Percentiles rank a stretch among this genome's conserved stretches.
Conservation (phyloP, 805 yeast species). For the Candida palmyrensis region DNA sequence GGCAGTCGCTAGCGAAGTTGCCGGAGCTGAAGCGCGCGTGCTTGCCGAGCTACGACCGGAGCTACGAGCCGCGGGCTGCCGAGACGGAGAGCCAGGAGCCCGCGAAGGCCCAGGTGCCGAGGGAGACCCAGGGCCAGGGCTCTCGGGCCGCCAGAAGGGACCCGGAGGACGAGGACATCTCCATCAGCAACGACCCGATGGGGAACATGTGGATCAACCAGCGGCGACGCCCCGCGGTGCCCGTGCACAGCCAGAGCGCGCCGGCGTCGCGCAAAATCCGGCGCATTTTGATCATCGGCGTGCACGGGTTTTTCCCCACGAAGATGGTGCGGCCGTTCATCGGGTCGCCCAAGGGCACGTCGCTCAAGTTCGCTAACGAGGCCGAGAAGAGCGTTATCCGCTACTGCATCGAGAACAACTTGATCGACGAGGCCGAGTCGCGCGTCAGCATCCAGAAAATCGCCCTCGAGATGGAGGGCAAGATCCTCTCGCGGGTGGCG, state of each 20-base stretch:
- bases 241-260: constrained; percentile 23
- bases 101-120: no score
- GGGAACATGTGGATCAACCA: constrained; percentile 38
- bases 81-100: constrained; percentile 5
- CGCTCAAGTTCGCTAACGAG: constrained; percentile 82
- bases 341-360: constrained; percentile 97
- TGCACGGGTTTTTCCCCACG: constrained; percentile 95
- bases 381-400: constrained; percentile 74
- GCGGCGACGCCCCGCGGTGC: constrained; percentile 11
- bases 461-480: constrained; percentile 92
- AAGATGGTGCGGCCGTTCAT: constrained; percentile 77
- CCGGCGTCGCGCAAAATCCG: constrained; percentile 35
- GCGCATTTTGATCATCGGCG: constrained; percentile 79
- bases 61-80: constrained; percentile 9
- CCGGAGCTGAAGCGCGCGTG: constrained; percentile 36
- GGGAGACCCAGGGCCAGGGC: constrained; percentile 15
- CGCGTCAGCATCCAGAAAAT: constrained; percentile 68
- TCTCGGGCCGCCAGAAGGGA: constrained; percentile 25
- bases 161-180: constrained; percentile 23
- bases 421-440: constrained; percentile 28
- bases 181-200: constrained; percentile 36
- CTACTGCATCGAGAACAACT: constrained; percentile 46
- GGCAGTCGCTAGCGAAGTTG: constrained; percentile 29
- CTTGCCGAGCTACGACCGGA: constrained; percentile 31
- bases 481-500: constrained; percentile 78